These are phyloP conservation scores for Fusarium siculi DNA, from an alignment of 2,329 filamentous ascomycete species.

Conservation along the genomic window DNA sequence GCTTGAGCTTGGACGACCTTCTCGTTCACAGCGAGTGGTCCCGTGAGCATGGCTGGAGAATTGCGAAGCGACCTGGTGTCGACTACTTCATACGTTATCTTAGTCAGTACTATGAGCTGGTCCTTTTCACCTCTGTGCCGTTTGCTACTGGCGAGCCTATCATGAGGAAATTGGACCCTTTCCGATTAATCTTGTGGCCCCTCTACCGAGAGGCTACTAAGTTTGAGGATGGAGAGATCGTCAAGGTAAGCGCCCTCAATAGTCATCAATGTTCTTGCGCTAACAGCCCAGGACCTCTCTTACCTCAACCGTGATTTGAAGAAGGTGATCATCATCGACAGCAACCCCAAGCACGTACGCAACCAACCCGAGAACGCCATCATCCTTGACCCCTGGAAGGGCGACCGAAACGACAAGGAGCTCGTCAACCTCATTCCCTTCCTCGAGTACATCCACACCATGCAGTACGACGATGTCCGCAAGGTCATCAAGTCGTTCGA, in stretches of 20 bases:
- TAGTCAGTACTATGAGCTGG: constrained; percentile 97
- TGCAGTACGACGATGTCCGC: constrained; percentile 89
- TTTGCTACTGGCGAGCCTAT: constrained; percentile 87
- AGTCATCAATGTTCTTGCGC: not conserved
- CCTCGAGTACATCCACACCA: constrained; percentile 95
- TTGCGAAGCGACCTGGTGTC: constrained; percentile 92
- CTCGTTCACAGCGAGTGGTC: constrained; percentile 96
- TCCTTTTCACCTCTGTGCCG: constrained; percentile 92
- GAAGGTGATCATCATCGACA: constrained; percentile 96
- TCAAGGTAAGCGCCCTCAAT: constrained; percentile 74
- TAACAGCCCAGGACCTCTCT: constrained; percentile 78
- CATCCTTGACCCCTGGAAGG: constrained; percentile 88
- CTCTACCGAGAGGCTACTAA: constrained; percentile 96
- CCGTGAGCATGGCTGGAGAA: constrained; percentile 92
- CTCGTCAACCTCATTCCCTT: constrained; percentile 93
- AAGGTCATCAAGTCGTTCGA: constrained; percentile 88
- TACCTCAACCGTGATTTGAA: constrained; percentile 96
- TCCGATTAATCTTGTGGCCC: constrained; percentile 94
- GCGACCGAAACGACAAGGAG: constrained; percentile 82
- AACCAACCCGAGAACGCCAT: constrained; percentile 98
- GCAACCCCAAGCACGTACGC: constrained; percentile 81
- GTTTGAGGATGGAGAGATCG: constrained; percentile 93
- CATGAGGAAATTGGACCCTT: constrained; percentile 93
- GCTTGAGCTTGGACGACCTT: constrained; percentile 92
- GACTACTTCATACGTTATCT: constrained; percentile 98